These are phyloP conservation scores for Kodamaea nitidulidarum DNA, from an alignment of 805 yeast genomes.

Conservation along the genomic window DNA sequence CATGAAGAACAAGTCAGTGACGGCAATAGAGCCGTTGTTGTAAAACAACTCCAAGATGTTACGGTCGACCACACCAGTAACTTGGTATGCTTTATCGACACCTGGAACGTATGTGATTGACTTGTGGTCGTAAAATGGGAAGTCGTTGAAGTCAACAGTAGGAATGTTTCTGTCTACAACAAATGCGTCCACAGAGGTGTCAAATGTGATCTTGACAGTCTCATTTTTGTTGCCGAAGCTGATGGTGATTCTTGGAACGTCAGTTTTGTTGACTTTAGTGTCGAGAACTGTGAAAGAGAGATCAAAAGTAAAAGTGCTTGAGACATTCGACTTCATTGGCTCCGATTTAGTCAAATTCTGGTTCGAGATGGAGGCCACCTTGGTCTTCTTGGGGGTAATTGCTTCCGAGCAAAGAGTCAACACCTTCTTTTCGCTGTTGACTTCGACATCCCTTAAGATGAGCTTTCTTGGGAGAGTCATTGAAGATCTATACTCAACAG, in stretches of 20 bases:
- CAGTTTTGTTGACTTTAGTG: background rate
- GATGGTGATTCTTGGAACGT: background rate
- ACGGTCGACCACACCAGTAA: slow-evolving; percentile 26
- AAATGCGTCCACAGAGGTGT: slow-evolving; percentile 17
- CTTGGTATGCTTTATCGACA: slow-evolving; percentile 15
- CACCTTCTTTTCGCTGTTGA: slow-evolving; percentile 20
- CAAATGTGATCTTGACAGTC: slow-evolving; percentile 22
- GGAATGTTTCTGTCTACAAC: slow-evolving; percentile 24
- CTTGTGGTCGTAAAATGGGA: slow-evolving; percentile 25
- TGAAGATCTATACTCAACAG: slow-evolving; percentile 31
- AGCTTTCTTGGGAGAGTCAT: slow-evolving; percentile 32
- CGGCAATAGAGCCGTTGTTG: slow-evolving; percentile 23
- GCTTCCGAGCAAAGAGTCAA: slow-evolving; percentile 13
- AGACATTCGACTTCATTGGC: background rate
- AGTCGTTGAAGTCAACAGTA: slow-evolving; percentile 14
- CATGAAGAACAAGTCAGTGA: slow-evolving; percentile 28
- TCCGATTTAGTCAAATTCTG: background rate
- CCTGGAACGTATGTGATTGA: slow-evolving; percentile 21
- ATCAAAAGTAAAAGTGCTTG: background rate
- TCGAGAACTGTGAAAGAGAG: slow-evolving; percentile 1
- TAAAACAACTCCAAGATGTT: slow-evolving; percentile 27
- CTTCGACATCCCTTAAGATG: slow-evolving; percentile 19
- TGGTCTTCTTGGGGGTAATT: background rate
- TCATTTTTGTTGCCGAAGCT: slow-evolving; percentile 10
- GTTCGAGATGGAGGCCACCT: background rate